Percentiles rank a stretch among this genome's conserved stretches.
Evolutionary conservation across 2,329 filamentous ascomycete genomes (phyloP).

Genomic region (Hymenotorrendiella dingleyae): DNA sequence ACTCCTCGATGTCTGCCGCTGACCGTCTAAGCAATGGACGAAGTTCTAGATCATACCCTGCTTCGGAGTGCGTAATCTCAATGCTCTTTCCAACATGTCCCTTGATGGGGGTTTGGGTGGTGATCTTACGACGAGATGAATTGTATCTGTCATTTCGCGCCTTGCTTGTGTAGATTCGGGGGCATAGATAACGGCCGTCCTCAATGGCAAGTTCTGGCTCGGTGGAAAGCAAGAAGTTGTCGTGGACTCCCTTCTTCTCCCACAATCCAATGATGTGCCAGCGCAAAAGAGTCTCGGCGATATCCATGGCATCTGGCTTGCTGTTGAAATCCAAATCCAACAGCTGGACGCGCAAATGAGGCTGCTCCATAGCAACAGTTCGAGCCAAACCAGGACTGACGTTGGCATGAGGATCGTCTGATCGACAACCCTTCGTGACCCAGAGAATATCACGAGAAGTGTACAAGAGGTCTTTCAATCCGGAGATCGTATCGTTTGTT

Average conservation of each 20-base stretch:
- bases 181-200: slow-evolving; percentile 2
- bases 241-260: neutral
- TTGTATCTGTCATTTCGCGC: slow-evolving; percentile 7
- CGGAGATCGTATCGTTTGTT: slow-evolving; percentile 5
- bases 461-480: slow-evolving; percentile 7
- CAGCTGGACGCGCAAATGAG: slow-evolving; percentile 12
- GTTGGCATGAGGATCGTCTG: slow-evolving; percentile 9
- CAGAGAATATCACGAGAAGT: slow-evolving; percentile 10
- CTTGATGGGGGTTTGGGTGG: too few species aligned
- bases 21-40: too few species aligned
- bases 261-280: slow-evolving; percentile 1
- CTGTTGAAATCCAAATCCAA: slow-evolving; percentile 8
- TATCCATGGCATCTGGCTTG: neutral
- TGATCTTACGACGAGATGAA: slow-evolving; percentile 5
- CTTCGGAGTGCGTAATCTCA: too few species aligned
- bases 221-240: neutral
- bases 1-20: too few species aligned
- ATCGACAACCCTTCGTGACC: slow-evolving; percentile 9
- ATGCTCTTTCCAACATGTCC: too few species aligned
- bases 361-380: slow-evolving; percentile 8
- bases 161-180: slow-evolving; percentile 4
- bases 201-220: neutral
- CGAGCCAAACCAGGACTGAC: slow-evolving; percentile 13
- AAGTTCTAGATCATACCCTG: too few species aligned
- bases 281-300: neutral